These are phyloP conservation scores for Magnaporthales sp. DNA, from an alignment of 2,329 filamentous ascomycete genomes.

Conservation along the genomic window DNA sequence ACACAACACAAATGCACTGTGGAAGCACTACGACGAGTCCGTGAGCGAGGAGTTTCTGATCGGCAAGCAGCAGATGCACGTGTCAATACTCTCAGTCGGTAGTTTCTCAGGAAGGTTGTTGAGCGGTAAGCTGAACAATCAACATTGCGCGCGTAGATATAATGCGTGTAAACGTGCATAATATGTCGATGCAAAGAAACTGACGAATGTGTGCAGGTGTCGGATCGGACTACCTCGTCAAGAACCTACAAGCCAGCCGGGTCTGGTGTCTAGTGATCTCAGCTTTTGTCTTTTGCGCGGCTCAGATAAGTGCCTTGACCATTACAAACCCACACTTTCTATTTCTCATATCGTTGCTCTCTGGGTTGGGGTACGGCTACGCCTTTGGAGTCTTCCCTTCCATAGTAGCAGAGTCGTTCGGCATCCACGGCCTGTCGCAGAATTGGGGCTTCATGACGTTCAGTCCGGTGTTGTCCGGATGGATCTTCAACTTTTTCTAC, in stretches of 20 bases:
- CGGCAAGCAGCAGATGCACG: slow-evolving; percentile 78
- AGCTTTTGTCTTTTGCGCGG: slow-evolving; percentile 66
- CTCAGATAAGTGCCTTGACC: slow-evolving; percentile 67
- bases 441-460: slow-evolving; percentile 97
- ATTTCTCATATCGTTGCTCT: slow-evolving; percentile 70
- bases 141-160: background rate
- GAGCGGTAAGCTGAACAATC: slow-evolving; percentile 44
- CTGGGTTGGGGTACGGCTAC: slow-evolving; percentile 84
- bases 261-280: slow-evolving; percentile 86
- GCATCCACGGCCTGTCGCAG: slow-evolving; percentile 78
- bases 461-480: slow-evolving; percentile 77
- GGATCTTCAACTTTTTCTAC: slow-evolving; percentile 89
- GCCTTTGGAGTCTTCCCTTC: slow-evolving; percentile 92
- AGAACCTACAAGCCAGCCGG: slow-evolving; percentile 68
- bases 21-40: slow-evolving; percentile 73
- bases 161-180: background rate
- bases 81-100: slow-evolving; percentile 84
- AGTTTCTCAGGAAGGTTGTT: slow-evolving; percentile 76
- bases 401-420: slow-evolving; percentile 82
- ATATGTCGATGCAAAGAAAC: slow-evolving; percentile 4
- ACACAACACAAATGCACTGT: slow-evolving; percentile 78
- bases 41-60: slow-evolving; percentile 68
- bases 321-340: slow-evolving; percentile 72
- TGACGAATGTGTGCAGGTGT: slow-evolving; percentile 47
- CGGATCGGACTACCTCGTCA: slow-evolving; percentile 84